These are phyloP conservation scores for Marasmius fiardii DNA, from an alignment of 1,284 basidiomycete genomes.

Conservation along the genomic window DNA sequence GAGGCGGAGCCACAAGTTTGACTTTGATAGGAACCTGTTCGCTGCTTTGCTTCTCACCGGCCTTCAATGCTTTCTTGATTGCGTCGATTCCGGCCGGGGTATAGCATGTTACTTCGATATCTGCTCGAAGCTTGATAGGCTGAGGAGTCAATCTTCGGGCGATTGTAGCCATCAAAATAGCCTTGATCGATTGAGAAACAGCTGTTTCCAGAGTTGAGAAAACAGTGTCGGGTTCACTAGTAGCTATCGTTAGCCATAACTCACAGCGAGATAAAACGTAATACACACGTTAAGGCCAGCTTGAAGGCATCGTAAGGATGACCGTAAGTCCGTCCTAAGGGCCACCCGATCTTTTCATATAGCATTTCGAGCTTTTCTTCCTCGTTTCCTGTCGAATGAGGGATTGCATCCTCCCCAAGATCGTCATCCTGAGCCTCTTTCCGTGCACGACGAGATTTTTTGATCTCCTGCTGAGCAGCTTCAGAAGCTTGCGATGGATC, in stretches of 20 bases:
- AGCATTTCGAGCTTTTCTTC: slow-evolving; percentile 78
- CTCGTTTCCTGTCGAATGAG: slow-evolving; percentile 42
- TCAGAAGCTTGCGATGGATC: slow-evolving; percentile 27
- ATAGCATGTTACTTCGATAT: slow-evolving; percentile 98
- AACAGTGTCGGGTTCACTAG: slow-evolving; percentile 84
- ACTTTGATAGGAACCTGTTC: slow-evolving; percentile 97
- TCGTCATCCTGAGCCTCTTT: slow-evolving; percentile 41
- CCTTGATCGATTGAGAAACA: slow-evolving; percentile 58
- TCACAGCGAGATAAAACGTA: slow-evolving; percentile 4
- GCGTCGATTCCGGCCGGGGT: slow-evolving; percentile 97
- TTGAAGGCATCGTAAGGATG: slow-evolving; percentile 99
- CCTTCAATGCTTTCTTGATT: slow-evolving; percentile 88
- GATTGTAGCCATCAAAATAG: slow-evolving; percentile 82
- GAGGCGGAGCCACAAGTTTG: slow-evolving; percentile 92
- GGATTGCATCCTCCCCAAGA: slow-evolving; percentile 34
- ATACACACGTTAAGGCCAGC: slow-evolving; percentile 83
- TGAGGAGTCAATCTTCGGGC: slow-evolving; percentile 95
- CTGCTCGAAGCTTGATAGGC: slow-evolving; percentile 97
- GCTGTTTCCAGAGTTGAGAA: slow-evolving; percentile 70
- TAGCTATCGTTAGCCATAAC: slow-evolving; percentile 5
- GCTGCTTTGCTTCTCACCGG: slow-evolving; percentile 85
- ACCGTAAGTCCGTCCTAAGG: slow-evolving; percentile 88
- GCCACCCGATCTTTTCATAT: slow-evolving; percentile 94
- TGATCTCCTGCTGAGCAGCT: slow-evolving; percentile 41
- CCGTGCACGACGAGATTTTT: slow-evolving; percentile 42